A percentile compares a stretch with the other conserved stretches of the same genome.
Evolutionary conservation across 768 basidiomycete genomes (phyloP).

Genomic region (Kwoniella europaea): DNA sequence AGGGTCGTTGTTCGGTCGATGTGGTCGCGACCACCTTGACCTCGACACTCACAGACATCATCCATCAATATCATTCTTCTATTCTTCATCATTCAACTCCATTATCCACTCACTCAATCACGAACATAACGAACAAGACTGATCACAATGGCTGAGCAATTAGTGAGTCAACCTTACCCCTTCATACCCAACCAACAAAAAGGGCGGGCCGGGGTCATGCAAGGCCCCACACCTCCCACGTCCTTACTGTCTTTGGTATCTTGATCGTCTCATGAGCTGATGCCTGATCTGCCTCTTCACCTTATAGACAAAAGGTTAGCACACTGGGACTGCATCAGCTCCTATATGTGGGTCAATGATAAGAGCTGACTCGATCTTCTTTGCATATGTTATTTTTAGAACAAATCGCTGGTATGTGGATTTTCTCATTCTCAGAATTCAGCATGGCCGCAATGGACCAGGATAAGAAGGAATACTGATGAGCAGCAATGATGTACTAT

Average conservation of each 20-base stretch:
- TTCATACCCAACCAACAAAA: slow-evolving; percentile 20
- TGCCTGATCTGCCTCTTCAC: not conserved
- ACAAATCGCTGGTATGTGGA: slow-evolving; percentile 79
- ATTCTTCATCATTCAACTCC: not conserved
- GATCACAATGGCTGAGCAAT: slow-evolving; percentile 64
- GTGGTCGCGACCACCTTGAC: not conserved
- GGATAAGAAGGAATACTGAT: slow-evolving; percentile 1
- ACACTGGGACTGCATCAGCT: no score
- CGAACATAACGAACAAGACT: slow-evolving; percentile 16
- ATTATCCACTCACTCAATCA: slow-evolving; percentile 8
- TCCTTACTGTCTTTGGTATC: not conserved
- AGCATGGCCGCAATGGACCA: not conserved
- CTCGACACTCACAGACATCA: not conserved
- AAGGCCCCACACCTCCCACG: not conserved
- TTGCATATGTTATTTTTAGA: slow-evolving; percentile 62
- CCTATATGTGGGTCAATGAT: not conserved
- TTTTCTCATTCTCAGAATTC: not conserved
- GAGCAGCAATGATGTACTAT: slow-evolving; percentile 18
- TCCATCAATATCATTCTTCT: slow-evolving; percentile 5
- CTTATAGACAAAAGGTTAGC: slow-evolving; percentile 58
- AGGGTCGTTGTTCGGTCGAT: not conserved
- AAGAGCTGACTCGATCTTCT: slow-evolving; percentile 15
- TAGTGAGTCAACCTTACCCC: slow-evolving; percentile 59
- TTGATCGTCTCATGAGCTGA: slow-evolving; percentile 1
- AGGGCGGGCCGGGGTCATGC: slow-evolving; percentile 14